phyloP scores from a whole-genome alignment of 2,329 filamentous ascomycete species.

The Escovopsis sp. region DNA sequence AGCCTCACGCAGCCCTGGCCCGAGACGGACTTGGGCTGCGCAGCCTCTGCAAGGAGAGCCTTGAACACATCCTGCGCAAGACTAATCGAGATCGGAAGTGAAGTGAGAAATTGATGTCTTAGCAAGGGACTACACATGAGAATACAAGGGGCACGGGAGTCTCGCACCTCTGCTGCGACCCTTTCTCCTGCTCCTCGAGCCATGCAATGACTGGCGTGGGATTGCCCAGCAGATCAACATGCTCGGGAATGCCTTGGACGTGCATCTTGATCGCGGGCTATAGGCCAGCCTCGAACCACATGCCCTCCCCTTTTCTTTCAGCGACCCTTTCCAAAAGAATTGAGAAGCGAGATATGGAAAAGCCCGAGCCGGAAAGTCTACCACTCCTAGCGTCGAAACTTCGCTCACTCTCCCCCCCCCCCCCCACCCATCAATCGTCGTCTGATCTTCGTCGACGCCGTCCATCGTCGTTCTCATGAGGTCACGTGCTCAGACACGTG shows the following conservation, averaged over 20 bases:
- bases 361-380: background rate
- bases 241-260: constrained; percentile 10
- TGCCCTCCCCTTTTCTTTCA: background rate
- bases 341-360: background rate
- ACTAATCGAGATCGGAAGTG: constrained; percentile 4
- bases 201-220: constrained; percentile 24
- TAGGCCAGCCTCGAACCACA: background rate
- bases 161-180: constrained; percentile 22
- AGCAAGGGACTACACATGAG: constrained; percentile 4
- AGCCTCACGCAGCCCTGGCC: constrained; percentile 42
- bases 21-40: constrained; percentile 38
- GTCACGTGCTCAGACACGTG: constrained; percentile 20
- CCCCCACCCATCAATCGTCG: no score
- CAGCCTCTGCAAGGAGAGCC: constrained; percentile 31
- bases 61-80: constrained; percentile 28
- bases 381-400: no score
- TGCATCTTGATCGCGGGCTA: constrained; percentile 7
- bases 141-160: constrained; percentile 1
- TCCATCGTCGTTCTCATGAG: no score
- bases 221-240: constrained; percentile 19
- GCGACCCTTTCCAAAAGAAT: no score
- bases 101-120: background rate
- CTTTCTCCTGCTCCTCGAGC: constrained; percentile 24
- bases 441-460: no score
- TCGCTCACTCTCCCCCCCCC: no score